Conservation (phyloP, 2,329 filamentous ascomycete species). For the Alternaria sp. region DNA sequence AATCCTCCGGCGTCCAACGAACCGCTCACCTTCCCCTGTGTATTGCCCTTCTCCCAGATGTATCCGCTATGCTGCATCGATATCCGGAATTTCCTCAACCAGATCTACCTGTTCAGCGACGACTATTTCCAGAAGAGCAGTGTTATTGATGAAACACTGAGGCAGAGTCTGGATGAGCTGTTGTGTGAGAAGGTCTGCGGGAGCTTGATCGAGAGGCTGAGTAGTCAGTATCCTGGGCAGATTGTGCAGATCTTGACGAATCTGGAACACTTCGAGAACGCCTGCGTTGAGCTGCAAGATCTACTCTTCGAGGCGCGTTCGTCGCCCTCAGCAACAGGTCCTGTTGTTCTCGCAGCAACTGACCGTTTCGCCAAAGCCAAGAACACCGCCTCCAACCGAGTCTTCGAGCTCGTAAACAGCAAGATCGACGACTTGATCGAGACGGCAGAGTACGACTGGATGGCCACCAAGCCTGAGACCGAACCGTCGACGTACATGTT, state of each 20-base stretch:
- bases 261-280: constrained; percentile 93
- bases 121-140: constrained; percentile 92
- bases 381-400: constrained; percentile 94
- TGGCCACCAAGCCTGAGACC: constrained; percentile 64
- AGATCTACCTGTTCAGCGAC: constrained; percentile 97
- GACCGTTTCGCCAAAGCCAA: constrained; percentile 88
- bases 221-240: constrained; percentile 92
- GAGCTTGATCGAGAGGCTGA: constrained; percentile 84
- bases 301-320: constrained; percentile 85
- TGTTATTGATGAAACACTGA: constrained; percentile 89
- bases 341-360: constrained; percentile 81
- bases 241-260: constrained; percentile 99
- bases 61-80: constrained; percentile 98
- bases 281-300: constrained; percentile 87
- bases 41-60: constrained; percentile 99
- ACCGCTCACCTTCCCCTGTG: constrained; percentile 84
- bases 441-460: constrained; percentile 96
- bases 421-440: constrained; percentile 98
- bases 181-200: constrained; percentile 91
- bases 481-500: constrained; percentile 95
- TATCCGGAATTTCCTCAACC: constrained; percentile 95
- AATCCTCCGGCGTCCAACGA: constrained; percentile 58
- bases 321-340: constrained; percentile 78
- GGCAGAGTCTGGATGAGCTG: constrained; percentile 90
- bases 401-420: constrained; percentile 97